Conservation (phyloP, 2,329 filamentous ascomycete genomes). For the Diaporthe longicolla region DNA sequence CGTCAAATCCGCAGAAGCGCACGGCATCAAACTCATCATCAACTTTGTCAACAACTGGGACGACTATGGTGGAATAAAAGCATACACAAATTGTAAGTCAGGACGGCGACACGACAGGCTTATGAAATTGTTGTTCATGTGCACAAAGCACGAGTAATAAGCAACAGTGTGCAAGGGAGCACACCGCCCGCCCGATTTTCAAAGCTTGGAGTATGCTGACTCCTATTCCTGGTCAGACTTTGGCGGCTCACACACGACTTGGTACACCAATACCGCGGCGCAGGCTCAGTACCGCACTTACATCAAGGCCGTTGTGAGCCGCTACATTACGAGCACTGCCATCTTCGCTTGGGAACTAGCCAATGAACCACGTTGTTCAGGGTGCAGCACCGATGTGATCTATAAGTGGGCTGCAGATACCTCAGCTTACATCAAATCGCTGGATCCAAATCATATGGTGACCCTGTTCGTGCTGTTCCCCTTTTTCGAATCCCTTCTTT, state of each 20-base stretch:
- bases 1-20: slow-evolving; percentile 69
- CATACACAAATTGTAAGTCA: slow-evolving; percentile 60
- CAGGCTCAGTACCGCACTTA: slow-evolving; percentile 67
- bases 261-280: slow-evolving; percentile 64
- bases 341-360: slow-evolving; percentile 67
- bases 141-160: neutral
- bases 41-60: slow-evolving; percentile 79
- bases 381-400: slow-evolving; percentile 70
- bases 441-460: slow-evolving; percentile 73
- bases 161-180: neutral
- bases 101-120: neutral
- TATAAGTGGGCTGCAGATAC: slow-evolving; percentile 70
- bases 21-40: slow-evolving; percentile 74
- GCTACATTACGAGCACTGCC: slow-evolving; percentile 60
- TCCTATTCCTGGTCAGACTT: slow-evolving; percentile 55
- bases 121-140: neutral
- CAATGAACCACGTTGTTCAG: slow-evolving; percentile 71
- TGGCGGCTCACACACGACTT: slow-evolving; percentile 64
- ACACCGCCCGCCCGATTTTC: neutral
- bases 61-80: slow-evolving; percentile 75
- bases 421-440: slow-evolving; percentile 71
- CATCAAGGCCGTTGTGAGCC: slow-evolving; percentile 59
- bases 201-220: neutral
- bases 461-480: slow-evolving; percentile 53
- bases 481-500: no score